Base-by-base conservation (phyloP, 78 protist genomes). In the Tieghemostelium lacteum region DNA sequence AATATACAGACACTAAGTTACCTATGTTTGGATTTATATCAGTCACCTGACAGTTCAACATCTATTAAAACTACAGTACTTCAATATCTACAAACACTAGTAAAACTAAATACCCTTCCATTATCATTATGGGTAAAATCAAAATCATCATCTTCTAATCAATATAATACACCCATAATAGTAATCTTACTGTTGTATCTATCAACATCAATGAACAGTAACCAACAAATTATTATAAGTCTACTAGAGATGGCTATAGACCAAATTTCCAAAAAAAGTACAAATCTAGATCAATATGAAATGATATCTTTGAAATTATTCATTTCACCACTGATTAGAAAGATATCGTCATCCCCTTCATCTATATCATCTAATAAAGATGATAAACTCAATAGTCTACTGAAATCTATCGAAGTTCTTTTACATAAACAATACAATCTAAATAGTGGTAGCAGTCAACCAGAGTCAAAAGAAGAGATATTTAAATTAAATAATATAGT, bases 251-350 rank as follows among this genome's bases (percentile, higher is more conserved):
- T 24, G 17, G 45, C 77, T 19, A 50, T 71, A 17, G 77, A 71
- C 5, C 19, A 28, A 40, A 26, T 40, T 40, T 24, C 58, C 36
- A 17, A 39, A 19, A 64, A 33, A 1, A 26, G 1, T 17, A 20
- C n/a, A 10, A 50, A n/a, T 50, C 58, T 33, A 28, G 52, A 52
- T 55, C 45, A 17, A 12, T 52, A n/a, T 24, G 22, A 4, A 17
- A n/a, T 5, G 20, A 7, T 20, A 20, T 28, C 29, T 57, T 33
- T 71, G 20, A 45, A 28, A 52, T 52, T 71, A 71, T 50, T 55
- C 12, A 16, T 71, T 29, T 71, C 45, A 20, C 77, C 77, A 45
- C 29, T 71, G 33, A 50, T 71, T 52, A 71, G 77, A 71, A 50
- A 50, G n/a, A 50, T 71, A n/a, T 71, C 77, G 26, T 34, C 75